phyloP scores from a whole-genome alignment of 148 eudicot species.

The Pharnaceum exiguum region DNA sequence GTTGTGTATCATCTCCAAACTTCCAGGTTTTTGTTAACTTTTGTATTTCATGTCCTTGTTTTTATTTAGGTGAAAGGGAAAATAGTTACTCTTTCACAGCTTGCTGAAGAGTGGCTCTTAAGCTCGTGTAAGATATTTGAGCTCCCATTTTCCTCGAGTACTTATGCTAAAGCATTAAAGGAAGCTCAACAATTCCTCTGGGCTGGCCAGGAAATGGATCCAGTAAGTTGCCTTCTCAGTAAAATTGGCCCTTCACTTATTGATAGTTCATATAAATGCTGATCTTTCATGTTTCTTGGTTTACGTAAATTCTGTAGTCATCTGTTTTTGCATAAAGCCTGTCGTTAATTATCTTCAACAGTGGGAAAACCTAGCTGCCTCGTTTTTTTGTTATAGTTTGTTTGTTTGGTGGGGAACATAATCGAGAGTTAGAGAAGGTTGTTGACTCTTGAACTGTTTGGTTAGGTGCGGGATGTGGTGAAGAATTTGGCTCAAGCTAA shows the following conservation, averaged over 20 bases:
- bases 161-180: slow-evolving; percentile 59
- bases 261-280: no score
- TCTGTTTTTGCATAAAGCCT: no score
- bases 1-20: no score
- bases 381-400: no score
- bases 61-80: slow-evolving; percentile 73
- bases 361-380: no score
- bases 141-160: slow-evolving; percentile 52
- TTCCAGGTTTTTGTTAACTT: neutral
- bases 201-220: slow-evolving; percentile 97
- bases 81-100: slow-evolving; percentile 49
- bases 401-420: no score
- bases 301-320: no score
- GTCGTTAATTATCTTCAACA: no score
- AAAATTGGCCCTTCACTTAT: neutral
- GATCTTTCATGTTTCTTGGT: no score
- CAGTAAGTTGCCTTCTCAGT: slow-evolving; percentile 39
- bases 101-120: slow-evolving; percentile 82
- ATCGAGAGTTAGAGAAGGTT: no score
- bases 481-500: slow-evolving; percentile 66
- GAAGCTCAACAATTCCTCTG: slow-evolving; percentile 94
- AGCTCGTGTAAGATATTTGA: slow-evolving; percentile 62
- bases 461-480: slow-evolving; percentile 75
- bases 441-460: neutral
- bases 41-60: neutral